Evolutionary conservation across 2,329 filamentous ascomycete genomes (phyloP), one percentile per base, ranked within the genome.

Genomic region (Aspergillus sp.): DNA sequence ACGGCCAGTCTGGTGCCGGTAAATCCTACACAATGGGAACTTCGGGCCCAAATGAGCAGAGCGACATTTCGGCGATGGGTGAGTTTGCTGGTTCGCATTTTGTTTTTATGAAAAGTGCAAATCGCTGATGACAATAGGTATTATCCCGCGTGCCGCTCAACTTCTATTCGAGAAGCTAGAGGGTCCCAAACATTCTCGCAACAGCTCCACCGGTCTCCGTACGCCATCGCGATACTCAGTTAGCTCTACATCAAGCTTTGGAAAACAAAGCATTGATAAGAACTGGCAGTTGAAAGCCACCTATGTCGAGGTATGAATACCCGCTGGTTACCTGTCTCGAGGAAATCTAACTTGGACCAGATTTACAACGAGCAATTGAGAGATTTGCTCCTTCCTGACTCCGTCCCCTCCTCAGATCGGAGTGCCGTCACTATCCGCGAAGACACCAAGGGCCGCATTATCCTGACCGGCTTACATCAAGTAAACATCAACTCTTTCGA

Each of bases 1-100:
- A 99, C 70, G 95, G 95, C 64, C 95, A 99, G 79, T 99, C 95
- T 27, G 95, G 95, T 56, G 92, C 95, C 11, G 95, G 95, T 66
- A 99, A 99, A 78, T 98, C 93, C 3, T 98, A 96, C 73, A 99
- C 95, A 0, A 99, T 99, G 95, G 95, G 95, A 57, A 99, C 95
- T 0, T 92, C 93, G 0, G 92, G 92, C 4, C 91, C 93, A 2
- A 76, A 76, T 21, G 93, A 97, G 68, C 89, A 96, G 69, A 82
- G 80, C 25, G 83, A 93, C 67, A 64, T 81, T 31, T 84, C 88
- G 7, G 76, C 86, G 31, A 95, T 93, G 90, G 92, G 91, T 95
- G 83, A 75, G 89, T 70, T 40, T 55, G 57, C 44, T 23, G 46
- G 37, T 25, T 31, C 12, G 15, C 14, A n/a, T 37, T 37, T 50